phyloP scores from a whole-genome alignment of 306 rosid genomes.

The Malus sylvestris region DNA sequence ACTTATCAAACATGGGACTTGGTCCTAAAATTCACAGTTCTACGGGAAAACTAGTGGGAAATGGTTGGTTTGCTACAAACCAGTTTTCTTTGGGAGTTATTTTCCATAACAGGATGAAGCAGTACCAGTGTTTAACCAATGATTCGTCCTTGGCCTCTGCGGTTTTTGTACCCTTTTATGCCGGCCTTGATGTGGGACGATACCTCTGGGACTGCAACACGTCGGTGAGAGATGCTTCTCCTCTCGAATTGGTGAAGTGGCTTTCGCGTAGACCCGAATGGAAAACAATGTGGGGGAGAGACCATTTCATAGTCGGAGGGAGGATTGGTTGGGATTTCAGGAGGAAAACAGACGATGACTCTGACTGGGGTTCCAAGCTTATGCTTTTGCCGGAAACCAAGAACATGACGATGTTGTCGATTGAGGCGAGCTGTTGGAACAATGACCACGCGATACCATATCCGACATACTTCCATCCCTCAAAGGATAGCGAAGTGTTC shows the following conservation, averaged over 20 bases:
- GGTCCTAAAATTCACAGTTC: slow-evolving; percentile 28
- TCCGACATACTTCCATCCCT: slow-evolving; percentile 48
- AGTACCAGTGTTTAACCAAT: no score
- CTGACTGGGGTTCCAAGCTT: slow-evolving; percentile 18
- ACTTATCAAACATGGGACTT: slow-evolving; percentile 34
- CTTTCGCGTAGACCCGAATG: slow-evolving; percentile 30
- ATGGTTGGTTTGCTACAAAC: slow-evolving; percentile 1
- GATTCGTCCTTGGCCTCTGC: no score
- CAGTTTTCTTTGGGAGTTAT: no score
- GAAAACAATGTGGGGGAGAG: slow-evolving; percentile 47
- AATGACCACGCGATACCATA: slow-evolving; percentile 51
- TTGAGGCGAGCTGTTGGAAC: slow-evolving; percentile 27
- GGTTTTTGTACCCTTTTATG: no score
- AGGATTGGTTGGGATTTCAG: slow-evolving; percentile 7
- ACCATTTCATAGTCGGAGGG: slow-evolving; percentile 47
- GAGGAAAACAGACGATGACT: no score
- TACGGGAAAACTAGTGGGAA: not conserved
- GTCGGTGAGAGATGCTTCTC: slow-evolving; percentile 32
- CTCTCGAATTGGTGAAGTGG: slow-evolving; percentile 28
- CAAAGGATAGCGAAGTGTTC: slow-evolving; percentile 15
- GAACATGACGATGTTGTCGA: slow-evolving; percentile 34
- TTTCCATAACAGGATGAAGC: no score
- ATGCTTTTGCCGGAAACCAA: slow-evolving; percentile 38
- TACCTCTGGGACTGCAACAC: no score
- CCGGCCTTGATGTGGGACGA: no score